Conservation (phyloP, 179 eudicot species). For the Beta lomatogona region DNA sequence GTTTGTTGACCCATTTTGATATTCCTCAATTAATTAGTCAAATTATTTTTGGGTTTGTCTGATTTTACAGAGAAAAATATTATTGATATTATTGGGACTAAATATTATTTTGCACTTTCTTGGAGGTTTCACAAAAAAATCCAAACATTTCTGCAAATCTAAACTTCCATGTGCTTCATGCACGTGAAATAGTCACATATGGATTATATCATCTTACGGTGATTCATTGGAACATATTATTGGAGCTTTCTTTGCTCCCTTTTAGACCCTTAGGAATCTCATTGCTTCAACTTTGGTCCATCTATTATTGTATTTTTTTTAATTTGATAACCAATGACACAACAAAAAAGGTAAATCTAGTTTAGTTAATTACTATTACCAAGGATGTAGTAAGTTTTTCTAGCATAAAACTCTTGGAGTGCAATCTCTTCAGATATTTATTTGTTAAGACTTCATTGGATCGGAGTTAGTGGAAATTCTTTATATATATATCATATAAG, state of each 20-base stretch:
- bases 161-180: constrained; percentile 20
- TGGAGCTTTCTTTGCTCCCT: no score
- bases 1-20: not conserved
- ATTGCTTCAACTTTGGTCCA: not conserved
- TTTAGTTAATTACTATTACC: no score
- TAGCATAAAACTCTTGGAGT: no score
- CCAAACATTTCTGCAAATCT: constrained; percentile 14
- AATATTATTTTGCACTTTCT: not conserved
- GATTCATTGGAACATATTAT: constrained; percentile 3
- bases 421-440: no score
- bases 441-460: no score
- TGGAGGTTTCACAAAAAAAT: constrained; percentile 8
- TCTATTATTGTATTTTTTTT: not conserved
- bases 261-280: not conserved
- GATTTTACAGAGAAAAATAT: not conserved
- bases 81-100: not conserved
- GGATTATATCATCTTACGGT: constrained; percentile 2
- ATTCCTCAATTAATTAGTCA: not conserved
- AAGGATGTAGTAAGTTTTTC: not conserved
- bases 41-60: constrained; percentile 10
- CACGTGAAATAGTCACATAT: constrained; percentile 21
- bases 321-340: not conserved
- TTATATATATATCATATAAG: no score
- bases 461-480: no score
- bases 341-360: not conserved